Percentiles rank a stretch among this genome's conserved stretches.
These are phyloP conservation scores for Tripterygium wilfordii DNA, from an alignment of 177 flowering plant species.

Conservation along the genomic window DNA sequence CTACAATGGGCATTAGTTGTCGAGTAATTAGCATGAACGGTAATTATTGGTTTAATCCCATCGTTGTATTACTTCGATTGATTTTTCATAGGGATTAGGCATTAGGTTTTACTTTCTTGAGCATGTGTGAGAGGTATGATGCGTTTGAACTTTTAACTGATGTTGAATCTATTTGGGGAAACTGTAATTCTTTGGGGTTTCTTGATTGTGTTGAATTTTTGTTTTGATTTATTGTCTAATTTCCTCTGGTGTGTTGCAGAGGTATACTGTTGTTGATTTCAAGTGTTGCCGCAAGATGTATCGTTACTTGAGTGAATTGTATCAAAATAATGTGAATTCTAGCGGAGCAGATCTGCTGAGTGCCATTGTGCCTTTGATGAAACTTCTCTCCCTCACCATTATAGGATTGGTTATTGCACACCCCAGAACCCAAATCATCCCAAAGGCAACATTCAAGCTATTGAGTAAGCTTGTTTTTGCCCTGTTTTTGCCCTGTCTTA, in stretches of 20 bases:
- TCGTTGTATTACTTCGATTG: too few species aligned
- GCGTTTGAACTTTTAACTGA: too few species aligned
- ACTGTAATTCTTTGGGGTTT: not conserved
- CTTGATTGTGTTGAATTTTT: not conserved
- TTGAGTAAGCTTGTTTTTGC: conserved; percentile 93
- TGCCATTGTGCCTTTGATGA: conserved; percentile 73
- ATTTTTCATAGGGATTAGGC: too few species aligned
- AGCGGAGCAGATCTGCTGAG: conserved; percentile 29
- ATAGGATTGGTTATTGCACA: conserved; percentile 73
- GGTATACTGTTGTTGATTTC: not conserved
- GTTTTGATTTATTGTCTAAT: not conserved
- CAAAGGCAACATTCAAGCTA: conserved; percentile 77
- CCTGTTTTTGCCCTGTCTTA: conserved; percentile 79
- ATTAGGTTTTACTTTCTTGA: too few species aligned
- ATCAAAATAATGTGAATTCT: conserved; percentile 13
- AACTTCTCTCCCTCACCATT: conserved; percentile 59
- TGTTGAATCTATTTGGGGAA: not conserved
- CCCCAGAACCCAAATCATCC: conserved; percentile 51
- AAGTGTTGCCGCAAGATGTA: conserved; percentile 6
- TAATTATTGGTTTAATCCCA: too few species aligned
- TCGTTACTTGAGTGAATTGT: conserved; percentile 4
- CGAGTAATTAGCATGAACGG: too few species aligned
- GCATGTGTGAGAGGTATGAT: too few species aligned
- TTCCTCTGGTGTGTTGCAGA: conserved; percentile 5
- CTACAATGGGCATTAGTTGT: too few species aligned